Evolutionary conservation across 306 rosid species (phyloP).

Genomic region (Prunus salicina): DNA sequence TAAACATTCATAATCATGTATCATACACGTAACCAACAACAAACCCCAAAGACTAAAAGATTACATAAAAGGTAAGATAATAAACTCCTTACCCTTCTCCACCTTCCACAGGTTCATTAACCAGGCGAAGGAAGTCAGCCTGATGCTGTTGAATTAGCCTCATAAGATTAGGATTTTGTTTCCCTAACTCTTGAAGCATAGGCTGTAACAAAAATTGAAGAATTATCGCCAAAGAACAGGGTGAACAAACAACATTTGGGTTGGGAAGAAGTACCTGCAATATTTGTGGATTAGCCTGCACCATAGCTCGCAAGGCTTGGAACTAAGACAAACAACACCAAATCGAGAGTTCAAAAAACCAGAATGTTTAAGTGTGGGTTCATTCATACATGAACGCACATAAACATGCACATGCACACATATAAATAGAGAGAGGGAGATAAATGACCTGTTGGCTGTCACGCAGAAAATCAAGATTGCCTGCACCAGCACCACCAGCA

Average conservation of each 20-base stretch:
- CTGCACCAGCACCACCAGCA: constrained; percentile 81
- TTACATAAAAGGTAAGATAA: constrained; percentile 9
- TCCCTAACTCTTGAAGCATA: constrained; percentile 97
- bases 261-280: constrained; percentile 61
- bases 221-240: constrained; percentile 6
- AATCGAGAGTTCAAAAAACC: constrained; percentile 10
- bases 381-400: not conserved
- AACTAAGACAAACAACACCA: constrained; percentile 43
- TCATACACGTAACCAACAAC: too few species aligned
- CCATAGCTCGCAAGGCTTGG: constrained; percentile 88
- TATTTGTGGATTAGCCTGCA: constrained; percentile 95
- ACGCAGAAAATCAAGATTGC: constrained; percentile 79
- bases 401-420: not conserved
- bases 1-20: not conserved
- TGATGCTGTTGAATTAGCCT: constrained; percentile 86
- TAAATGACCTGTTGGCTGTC: constrained; percentile 74
- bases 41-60: not conserved
- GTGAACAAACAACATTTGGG: not conserved
- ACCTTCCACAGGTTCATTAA: constrained; percentile 86
- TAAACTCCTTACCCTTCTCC: constrained; percentile 69
- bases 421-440: not conserved
- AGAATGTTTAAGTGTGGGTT: not conserved
- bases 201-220: constrained; percentile 57
- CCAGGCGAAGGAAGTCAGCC: constrained; percentile 81
- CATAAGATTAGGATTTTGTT: constrained; percentile 93